These are phyloP conservation scores for Metschnikowia koreensis DNA, from an alignment of 805 yeast genomes.

Conservation along the genomic window DNA sequence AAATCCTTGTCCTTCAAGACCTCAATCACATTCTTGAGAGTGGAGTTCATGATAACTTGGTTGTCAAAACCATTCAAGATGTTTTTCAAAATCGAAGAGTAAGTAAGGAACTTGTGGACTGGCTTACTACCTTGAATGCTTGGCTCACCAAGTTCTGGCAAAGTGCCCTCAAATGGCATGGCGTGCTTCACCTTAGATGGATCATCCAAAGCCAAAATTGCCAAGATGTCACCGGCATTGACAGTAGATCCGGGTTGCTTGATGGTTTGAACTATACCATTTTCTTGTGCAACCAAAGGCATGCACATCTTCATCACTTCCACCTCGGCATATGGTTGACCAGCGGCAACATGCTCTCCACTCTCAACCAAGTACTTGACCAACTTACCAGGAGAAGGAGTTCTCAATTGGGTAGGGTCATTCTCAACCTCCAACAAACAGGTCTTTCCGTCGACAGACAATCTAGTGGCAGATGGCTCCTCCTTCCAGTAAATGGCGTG, in stretches of 20 bases:
- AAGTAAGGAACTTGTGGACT: slow-evolving; percentile 63
- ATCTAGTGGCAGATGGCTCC: slow-evolving; percentile 91
- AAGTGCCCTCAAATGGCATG: slow-evolving; percentile 87
- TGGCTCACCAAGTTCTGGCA: slow-evolving; percentile 87
- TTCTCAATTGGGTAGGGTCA: slow-evolving; percentile 97
- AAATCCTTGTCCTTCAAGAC: slow-evolving; percentile 75
- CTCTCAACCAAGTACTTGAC: slow-evolving; percentile 90
- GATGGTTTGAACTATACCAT: slow-evolving; percentile 86
- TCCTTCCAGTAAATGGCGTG: slow-evolving; percentile 98
- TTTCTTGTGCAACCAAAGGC: slow-evolving; percentile 93
- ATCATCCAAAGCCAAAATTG: slow-evolving; percentile 90
- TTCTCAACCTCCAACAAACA: slow-evolving; percentile 92
- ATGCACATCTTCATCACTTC: slow-evolving; percentile 99
- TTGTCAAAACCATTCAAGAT: slow-evolving; percentile 91
- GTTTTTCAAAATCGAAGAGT: slow-evolving; percentile 63
- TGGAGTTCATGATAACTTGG: slow-evolving; percentile 87
- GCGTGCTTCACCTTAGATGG: slow-evolving; percentile 98
- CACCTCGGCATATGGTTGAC: slow-evolving; percentile 96
- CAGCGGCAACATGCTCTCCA: slow-evolving; percentile 89
- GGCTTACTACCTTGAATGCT: slow-evolving; percentile 80
- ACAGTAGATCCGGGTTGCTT: slow-evolving; percentile 99
- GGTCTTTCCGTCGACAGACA: slow-evolving; percentile 93
- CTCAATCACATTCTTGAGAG: slow-evolving; percentile 69
- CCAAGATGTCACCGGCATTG: slow-evolving; percentile 94
- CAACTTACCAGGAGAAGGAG: slow-evolving; percentile 98